phyloP scores from a whole-genome alignment of 2,329 filamentous ascomycete genomes.

The Cytospora paraplurivora region DNA sequence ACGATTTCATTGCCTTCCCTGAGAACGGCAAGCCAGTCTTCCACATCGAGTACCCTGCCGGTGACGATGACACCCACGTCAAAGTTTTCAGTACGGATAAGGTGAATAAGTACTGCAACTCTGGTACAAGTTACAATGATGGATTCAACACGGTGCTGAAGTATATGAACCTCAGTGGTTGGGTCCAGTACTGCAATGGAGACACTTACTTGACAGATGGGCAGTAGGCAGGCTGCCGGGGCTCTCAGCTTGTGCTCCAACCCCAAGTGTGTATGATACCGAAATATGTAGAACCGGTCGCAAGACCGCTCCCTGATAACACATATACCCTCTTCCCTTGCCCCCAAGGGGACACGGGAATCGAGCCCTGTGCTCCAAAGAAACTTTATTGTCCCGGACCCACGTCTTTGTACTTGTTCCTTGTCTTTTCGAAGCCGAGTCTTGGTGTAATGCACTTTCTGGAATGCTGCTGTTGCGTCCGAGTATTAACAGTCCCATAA shows the following conservation, averaged over 20 bases:
- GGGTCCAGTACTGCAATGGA: conserved; percentile 59
- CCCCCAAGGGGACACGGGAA: neutral
- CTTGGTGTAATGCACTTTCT: neutral
- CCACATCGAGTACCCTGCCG: conserved; percentile 61
- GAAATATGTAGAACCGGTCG: neutral
- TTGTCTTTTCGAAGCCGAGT: neutral
- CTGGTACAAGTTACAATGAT: conserved; percentile 31
- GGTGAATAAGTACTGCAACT: conserved; percentile 27
- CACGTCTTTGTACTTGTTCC: neutral
- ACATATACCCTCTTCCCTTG: neutral
- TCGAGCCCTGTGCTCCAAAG: neutral
- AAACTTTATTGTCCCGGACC: neutral
- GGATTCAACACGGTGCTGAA: conserved; percentile 68
- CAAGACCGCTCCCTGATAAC: neutral
- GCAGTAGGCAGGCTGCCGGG: neutral
- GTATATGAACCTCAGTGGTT: conserved; percentile 64
- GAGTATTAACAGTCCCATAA: neutral
- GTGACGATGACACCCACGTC: conserved; percentile 36
- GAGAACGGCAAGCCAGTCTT: conserved; percentile 60
- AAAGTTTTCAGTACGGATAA: conserved; percentile 17
- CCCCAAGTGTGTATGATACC: neutral
- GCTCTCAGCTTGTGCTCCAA: neutral
- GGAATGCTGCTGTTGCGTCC: neutral
- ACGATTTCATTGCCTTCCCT: conserved; percentile 51
- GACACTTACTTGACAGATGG: conserved; percentile 30